Conservation (phyloP, 768 basidiomycete species). For the Auricularia sp. region DNA sequence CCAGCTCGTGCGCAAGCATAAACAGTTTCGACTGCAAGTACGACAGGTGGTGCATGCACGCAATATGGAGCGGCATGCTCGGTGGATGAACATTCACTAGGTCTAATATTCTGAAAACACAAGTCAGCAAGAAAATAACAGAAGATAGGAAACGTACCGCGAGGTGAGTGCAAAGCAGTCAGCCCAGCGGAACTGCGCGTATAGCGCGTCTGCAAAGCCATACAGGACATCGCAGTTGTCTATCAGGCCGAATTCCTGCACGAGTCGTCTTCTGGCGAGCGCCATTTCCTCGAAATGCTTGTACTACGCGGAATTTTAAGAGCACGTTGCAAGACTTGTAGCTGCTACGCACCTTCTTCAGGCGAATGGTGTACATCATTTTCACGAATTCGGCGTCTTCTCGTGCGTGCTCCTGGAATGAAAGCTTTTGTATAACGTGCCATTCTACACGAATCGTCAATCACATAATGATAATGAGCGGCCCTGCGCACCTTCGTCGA, state of each 20-base stretch:
- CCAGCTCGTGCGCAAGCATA: conserved; percentile 92
- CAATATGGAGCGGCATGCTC: conserved; percentile 89
- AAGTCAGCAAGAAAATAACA: neutral
- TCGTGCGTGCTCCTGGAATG: conserved; percentile 72
- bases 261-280: conserved; percentile 64
- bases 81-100: conserved; percentile 78
- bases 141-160: conserved; percentile 54
- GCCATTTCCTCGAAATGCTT: conserved; percentile 77
- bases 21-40: conserved; percentile 90
- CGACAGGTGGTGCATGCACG: conserved; percentile 94
- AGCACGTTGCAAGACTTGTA: neutral
- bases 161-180: conserved; percentile 88
- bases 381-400: conserved; percentile 88
- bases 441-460: conserved; percentile 54
- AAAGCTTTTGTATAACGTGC: conserved; percentile 84
- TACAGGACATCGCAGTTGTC: conserved; percentile 91
- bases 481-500: conserved; percentile 67
- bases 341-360: conserved; percentile 52
- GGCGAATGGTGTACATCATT: conserved; percentile 82
- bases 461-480: neutral
- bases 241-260: conserved; percentile 71
- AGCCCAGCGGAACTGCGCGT: conserved; percentile 81
- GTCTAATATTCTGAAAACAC: conserved; percentile 61
- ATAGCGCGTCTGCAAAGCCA: conserved; percentile 84
- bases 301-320: conserved; percentile 30